phyloP scores from a whole-genome alignment of 305 asterid species.

The Rubia tinctorum region DNA sequence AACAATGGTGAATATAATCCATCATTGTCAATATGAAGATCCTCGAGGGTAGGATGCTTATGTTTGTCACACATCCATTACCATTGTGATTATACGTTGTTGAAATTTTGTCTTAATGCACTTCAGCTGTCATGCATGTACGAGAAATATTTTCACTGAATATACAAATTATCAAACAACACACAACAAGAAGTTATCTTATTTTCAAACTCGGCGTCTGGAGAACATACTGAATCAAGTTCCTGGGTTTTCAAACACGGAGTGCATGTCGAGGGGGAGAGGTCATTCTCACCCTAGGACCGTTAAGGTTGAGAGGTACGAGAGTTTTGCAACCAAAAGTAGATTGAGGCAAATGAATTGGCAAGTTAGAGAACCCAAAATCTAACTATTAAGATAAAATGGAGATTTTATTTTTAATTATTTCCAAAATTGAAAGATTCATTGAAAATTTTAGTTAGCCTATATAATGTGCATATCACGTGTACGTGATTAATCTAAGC shows the following conservation, averaged over 20 bases:
- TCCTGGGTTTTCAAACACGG: neutral
- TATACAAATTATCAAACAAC: neutral
- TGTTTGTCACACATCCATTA: neutral
- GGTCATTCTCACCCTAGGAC: neutral
- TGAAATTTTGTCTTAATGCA: neutral
- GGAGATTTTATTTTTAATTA: too few species aligned
- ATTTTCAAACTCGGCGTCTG: neutral
- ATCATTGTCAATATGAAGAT: too few species aligned
- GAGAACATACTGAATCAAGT: neutral
- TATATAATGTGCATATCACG: too few species aligned
- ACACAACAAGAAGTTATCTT: neutral
- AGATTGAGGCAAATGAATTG: neutral
- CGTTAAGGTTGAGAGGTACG: neutral
- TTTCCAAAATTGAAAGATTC: too few species aligned
- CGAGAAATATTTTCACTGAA: neutral
- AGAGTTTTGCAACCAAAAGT: neutral
- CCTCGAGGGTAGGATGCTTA: neutral
- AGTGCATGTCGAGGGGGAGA: neutral
- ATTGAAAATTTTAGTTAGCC: too few species aligned
- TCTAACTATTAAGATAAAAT: too few species aligned
- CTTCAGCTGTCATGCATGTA: neutral
- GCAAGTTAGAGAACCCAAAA: neutral
- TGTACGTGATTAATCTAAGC: too few species aligned
- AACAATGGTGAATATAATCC: neutral
- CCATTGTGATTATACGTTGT: too few species aligned